Conservation (phyloP, 2,329 filamentous ascomycete species). For the Trichoderma pleuroti region DNA sequence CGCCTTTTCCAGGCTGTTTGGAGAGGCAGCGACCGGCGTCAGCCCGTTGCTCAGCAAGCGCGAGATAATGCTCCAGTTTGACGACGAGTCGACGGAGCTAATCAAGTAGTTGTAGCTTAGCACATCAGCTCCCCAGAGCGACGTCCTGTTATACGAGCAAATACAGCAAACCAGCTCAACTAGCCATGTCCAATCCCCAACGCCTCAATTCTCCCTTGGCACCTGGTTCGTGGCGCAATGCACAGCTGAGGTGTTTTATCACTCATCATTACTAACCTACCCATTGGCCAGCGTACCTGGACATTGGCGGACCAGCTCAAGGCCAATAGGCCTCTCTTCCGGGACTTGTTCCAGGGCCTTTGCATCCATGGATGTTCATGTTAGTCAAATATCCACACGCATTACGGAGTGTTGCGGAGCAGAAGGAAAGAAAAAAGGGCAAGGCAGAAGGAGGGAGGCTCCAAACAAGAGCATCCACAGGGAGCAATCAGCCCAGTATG, state of each 20-base stretch:
- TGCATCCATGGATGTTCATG: neutral
- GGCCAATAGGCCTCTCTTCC: slow-evolving; percentile 4
- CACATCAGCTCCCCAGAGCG: neutral
- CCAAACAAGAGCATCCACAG: neutral
- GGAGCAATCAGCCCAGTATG: neutral
- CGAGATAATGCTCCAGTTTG: slow-evolving; percentile 32
- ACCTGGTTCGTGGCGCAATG: neutral
- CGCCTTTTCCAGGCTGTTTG: slow-evolving; percentile 42
- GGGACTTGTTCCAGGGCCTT: neutral
- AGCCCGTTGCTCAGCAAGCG: slow-evolving; percentile 41
- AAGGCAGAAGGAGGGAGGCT: neutral
- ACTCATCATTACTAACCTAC: neutral
- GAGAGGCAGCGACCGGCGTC: slow-evolving; percentile 9
- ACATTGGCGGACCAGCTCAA: neutral
- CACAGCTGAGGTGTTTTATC: neutral
- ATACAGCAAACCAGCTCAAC: neutral
- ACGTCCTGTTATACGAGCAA: neutral
- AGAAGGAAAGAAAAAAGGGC: neutral
- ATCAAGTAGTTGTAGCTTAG: neutral
- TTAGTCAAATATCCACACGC: neutral
- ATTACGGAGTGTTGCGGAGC: neutral
- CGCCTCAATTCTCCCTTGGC: neutral
- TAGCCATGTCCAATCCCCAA: neutral
- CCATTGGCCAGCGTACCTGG: neutral
- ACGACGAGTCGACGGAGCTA: slow-evolving; percentile 24